phyloP scores from a whole-genome alignment of 2,329 filamentous ascomycete species.

The Scytalidium sp. region DNA sequence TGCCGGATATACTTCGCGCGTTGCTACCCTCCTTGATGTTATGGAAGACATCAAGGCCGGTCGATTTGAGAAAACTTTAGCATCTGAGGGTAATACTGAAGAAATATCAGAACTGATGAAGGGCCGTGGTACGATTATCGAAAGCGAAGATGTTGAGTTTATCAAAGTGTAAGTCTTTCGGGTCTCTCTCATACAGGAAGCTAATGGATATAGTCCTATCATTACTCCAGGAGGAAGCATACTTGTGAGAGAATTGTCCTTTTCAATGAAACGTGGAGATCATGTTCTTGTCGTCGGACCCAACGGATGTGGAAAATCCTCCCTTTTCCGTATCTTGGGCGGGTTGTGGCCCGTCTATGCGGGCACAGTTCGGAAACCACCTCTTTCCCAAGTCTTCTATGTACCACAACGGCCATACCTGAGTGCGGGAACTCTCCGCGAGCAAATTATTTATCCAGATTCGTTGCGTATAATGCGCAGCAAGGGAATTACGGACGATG shows the following conservation, averaged over 20 bases:
- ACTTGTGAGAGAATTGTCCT: conserved; percentile 79
- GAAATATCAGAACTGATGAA: conserved; percentile 80
- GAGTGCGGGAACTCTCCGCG: conserved; percentile 84
- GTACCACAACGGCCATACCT: conserved; percentile 95
- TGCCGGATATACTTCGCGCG: conserved; percentile 90
- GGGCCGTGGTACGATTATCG: conserved; percentile 76
- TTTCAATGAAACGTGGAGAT: conserved; percentile 80
- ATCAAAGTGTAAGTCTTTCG: conserved; percentile 64
- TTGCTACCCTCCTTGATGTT: conserved; percentile 84
- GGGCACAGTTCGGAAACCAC: conserved; percentile 86
- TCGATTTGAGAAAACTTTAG: conserved; percentile 93
- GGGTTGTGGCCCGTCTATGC: conserved; percentile 98
- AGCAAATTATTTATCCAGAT: conserved; percentile 97
- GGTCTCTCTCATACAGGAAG: neutral
- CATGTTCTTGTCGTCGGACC: conserved; percentile 90
- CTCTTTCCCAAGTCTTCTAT: conserved; percentile 94
- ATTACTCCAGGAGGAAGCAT: conserved; percentile 97
- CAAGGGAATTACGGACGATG: conserved; percentile 77
- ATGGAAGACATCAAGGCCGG: conserved; percentile 91
- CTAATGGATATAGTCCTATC: conserved; percentile 60
- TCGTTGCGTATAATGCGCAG: conserved; percentile 81
- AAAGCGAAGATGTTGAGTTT: conserved; percentile 83
- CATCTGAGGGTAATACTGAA: conserved; percentile 80
- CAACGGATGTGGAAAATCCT: conserved; percentile 96
- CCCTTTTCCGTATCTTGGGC: conserved; percentile 91